A percentile compares a stretch with the other conserved stretches of the same genome.
Conservation (phyloP, 1,284 basidiomycete species). For the Cutaneotrichosporon dermatis region DNA sequence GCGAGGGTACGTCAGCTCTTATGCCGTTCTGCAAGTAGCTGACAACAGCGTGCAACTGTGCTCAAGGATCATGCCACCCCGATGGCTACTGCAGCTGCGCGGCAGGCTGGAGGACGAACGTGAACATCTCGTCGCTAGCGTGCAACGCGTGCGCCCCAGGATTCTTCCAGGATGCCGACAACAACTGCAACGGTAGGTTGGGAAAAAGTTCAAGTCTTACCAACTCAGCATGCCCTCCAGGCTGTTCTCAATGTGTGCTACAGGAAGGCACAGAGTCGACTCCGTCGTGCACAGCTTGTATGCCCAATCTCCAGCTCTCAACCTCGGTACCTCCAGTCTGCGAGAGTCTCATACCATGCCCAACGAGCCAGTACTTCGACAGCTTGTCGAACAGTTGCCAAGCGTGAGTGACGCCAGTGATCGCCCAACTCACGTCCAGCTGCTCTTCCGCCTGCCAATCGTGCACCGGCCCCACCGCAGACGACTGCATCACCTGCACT, state of each 20-base stretch:
- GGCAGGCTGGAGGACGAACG: constrained; percentile 46
- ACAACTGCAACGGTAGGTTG: constrained; percentile 44
- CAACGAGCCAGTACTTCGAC: constrained; percentile 41
- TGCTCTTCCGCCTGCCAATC: constrained; percentile 47
- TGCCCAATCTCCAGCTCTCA: constrained; percentile 23
- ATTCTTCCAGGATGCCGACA: constrained; percentile 36
- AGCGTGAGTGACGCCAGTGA: constrained; percentile 19
- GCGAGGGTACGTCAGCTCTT: background rate
- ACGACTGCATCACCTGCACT: constrained; percentile 43
- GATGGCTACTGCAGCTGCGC: constrained; percentile 45
- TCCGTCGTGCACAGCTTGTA: constrained; percentile 35
- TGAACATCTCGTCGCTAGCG: constrained; percentile 22
- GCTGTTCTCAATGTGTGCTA: constrained; percentile 41
- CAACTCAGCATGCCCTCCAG: constrained; percentile 47
- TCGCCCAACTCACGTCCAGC: constrained; percentile 9
- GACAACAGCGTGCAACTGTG: constrained; percentile 47
- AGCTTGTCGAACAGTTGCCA: constrained; percentile 25
- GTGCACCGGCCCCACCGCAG: constrained; percentile 40
- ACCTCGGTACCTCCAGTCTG: constrained; percentile 36
- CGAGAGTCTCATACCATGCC: constrained; percentile 30
- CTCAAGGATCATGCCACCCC: constrained; percentile 45
- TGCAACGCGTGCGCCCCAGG: constrained; percentile 48
- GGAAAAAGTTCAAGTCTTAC: background rate
- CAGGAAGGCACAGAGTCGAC: constrained; percentile 23
- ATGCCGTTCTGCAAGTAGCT: constrained; percentile 11